phyloP scores from a whole-genome alignment of 768 basidiomycete species.

The Rhodotorula sphaerocarpa region DNA sequence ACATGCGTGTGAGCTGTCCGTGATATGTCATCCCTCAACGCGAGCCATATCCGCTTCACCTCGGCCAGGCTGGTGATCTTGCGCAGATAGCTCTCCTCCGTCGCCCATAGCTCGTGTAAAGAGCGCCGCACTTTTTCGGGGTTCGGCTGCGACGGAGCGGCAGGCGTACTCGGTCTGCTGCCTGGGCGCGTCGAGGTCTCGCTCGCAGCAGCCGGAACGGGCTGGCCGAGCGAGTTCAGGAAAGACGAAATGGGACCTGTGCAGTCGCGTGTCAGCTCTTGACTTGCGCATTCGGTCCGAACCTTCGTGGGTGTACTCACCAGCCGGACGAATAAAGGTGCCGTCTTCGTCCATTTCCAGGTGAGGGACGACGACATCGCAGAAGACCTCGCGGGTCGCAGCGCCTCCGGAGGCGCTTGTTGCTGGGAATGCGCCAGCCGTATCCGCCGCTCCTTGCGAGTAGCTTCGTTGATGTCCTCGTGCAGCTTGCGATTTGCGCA shows the following conservation, averaged over 20 bases:
- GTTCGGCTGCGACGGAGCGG: slow-evolving; percentile 11
- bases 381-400: slow-evolving; percentile 10
- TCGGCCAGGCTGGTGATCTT: slow-evolving; percentile 24
- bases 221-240: slow-evolving; percentile 23
- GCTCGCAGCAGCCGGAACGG: neutral
- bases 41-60: neutral
- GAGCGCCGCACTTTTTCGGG: slow-evolving; percentile 15
- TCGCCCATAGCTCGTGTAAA: slow-evolving; percentile 25
- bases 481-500: neutral
- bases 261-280: neutral
- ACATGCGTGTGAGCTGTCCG: neutral
- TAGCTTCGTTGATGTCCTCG: too few species aligned
- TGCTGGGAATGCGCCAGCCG: too few species aligned
- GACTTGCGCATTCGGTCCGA: neutral
- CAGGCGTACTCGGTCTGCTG: slow-evolving; percentile 10
- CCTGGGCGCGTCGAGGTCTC: neutral
- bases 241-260: slow-evolving; percentile 10
- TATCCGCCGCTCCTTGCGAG: too few species aligned
- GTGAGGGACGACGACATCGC: slow-evolving; percentile 28
- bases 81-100: slow-evolving; percentile 24
- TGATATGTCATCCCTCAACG: too few species aligned
- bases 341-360: slow-evolving; percentile 6
- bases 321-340: slow-evolving; percentile 3
- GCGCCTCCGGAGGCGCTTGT: neutral
- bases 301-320: neutral